Base-by-base conservation (phyloP, 768 basidiomycete species). In the Mycena haematopus region DNA sequence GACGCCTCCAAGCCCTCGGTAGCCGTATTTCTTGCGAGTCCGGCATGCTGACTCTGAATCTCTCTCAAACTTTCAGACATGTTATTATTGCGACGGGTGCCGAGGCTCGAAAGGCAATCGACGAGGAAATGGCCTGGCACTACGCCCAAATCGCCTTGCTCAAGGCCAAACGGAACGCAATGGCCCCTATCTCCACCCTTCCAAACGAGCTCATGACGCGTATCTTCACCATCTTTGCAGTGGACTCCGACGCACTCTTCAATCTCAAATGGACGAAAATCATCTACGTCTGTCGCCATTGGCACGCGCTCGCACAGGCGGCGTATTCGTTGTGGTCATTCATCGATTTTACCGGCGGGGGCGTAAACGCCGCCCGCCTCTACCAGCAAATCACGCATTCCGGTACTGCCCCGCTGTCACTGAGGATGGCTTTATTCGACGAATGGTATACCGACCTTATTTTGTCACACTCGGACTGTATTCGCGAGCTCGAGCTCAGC, bases 251-350 rank as follows among this genome's bases (percentile, higher is more conserved):
- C 17, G 19, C 50, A 1, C 52, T 61, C 11, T 55, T 50, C 38
- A 27, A 49, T 7, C 29, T 61, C 19, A 22, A 55, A 50, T 61
- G 60, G 60, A 55, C 60, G 21, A 31, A 50, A 7, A 21, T 55
- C 10, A 61, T 55, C 27, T 40, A 22, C 17, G 60, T 61, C 10
- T 61, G 60, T 25, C 53, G 38, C 2, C 60, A 31, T 24, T 61
- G 60, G 53, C 46, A 55, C 17, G 46, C 33, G 1, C 36, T 61
- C 3, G 52, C 35, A n/a, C 45, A 40, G 8, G 60, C 60, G 14
- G 46, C 52, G 29, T 36, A 61, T 8, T 9, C 46, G 11, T n/a
- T 61, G 52, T 61, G 60, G 60, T 33, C 19, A 6, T 55, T 21
- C 35, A 61, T 61, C 33, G 27, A 49, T n/a, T 19, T 50, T 1